These are phyloP conservation scores for Zancudomyces culisetae DNA, from an alignment of 371 early-diverging fungal species.

Conservation along the genomic window DNA sequence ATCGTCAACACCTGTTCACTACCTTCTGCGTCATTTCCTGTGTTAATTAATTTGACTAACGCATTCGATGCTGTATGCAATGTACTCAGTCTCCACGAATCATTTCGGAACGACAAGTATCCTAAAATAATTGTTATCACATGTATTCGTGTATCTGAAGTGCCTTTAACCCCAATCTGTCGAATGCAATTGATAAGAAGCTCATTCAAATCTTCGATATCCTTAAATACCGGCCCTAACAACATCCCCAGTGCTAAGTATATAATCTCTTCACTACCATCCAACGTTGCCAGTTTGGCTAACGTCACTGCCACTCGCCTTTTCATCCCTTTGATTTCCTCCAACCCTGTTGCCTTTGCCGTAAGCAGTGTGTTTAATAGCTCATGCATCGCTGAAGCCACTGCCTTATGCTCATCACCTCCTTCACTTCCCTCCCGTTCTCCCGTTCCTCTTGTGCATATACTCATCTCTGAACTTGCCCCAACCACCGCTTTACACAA, in stretches of 20 bases:
- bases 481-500: neutral
- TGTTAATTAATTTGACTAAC: neutral
- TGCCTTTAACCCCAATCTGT: neutral
- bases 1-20: neutral
- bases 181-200: neutral
- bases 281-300: neutral
- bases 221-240: neutral
- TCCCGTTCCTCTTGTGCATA: no score
- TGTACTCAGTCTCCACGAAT: neutral
- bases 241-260: neutral
- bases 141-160: slow-evolving; percentile 2
- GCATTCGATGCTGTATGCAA: neutral
- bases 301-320: neutral
- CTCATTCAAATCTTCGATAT: neutral
- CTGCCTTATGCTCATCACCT: neutral
- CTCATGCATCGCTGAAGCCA: neutral
- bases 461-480: no score
- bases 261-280: neutral
- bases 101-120: neutral
- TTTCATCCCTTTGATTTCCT: neutral
- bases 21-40: neutral
- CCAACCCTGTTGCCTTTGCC: neutral
- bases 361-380: neutral
- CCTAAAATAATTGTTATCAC: slow-evolving; percentile 4
- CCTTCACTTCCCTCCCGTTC: no score